Conservation (phyloP, 2,329 filamentous ascomycete species). For the Epichloe uncinata region DNA sequence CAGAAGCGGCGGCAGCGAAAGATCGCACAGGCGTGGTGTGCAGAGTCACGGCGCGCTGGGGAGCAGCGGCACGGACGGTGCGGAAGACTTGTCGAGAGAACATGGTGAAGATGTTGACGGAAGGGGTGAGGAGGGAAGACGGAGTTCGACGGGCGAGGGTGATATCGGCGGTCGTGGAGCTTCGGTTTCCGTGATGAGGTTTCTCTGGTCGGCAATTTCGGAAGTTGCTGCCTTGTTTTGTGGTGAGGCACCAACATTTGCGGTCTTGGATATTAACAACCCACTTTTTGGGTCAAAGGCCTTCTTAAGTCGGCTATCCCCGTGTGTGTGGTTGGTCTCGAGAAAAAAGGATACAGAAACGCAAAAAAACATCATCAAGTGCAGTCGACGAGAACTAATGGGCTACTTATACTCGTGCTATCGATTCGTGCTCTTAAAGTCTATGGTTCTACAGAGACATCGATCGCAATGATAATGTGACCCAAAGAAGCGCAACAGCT, state of each 20-base stretch:
- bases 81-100: conserved; percentile 47
- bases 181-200: conserved; percentile 19
- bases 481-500: too few relatives aligned
- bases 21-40: conserved; percentile 48
- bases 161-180: conserved; percentile 17
- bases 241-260: conserved; percentile 23
- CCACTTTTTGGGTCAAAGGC: not conserved
- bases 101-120: conserved; percentile 27
- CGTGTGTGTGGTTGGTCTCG: not conserved
- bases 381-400: too few relatives aligned
- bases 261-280: not conserved
- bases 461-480: too few relatives aligned
- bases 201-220: conserved; percentile 30
- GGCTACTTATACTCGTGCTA: too few relatives aligned
- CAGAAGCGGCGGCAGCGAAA: conserved; percentile 57
- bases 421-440: too few relatives aligned
- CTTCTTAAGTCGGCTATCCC: not conserved
- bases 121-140: conserved; percentile 2
- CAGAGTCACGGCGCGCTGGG: conserved; percentile 38
- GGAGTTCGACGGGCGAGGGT: conserved; percentile 14
- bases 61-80: conserved; percentile 42
- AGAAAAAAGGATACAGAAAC: too few relatives aligned
- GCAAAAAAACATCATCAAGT: too few relatives aligned
- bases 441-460: too few relatives aligned
- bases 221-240: conserved; percentile 24